phyloP scores from a whole-genome alignment of 306 rosid genomes.

The Hylodesmum podocarpum region DNA sequence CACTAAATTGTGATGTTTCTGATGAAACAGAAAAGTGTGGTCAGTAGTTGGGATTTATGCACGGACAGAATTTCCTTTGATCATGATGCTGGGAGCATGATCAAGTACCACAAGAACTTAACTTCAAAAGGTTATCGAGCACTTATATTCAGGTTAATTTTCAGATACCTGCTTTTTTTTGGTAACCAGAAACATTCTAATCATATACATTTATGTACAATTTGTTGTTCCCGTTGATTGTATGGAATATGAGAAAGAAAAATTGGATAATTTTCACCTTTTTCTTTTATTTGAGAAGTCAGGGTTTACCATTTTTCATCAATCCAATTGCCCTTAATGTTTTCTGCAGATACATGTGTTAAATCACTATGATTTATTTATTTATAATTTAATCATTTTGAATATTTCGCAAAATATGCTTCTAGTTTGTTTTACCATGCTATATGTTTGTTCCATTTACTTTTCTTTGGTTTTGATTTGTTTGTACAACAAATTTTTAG shows the following conservation, averaged over 20 bases:
- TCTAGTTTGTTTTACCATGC: neutral
- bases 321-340: neutral
- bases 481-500: neutral
- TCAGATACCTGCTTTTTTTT: neutral
- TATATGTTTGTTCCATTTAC: neutral
- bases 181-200: neutral
- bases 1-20: constrained; percentile 14
- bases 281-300: neutral
- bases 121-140: constrained; percentile 78
- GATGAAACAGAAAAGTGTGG: constrained; percentile 49
- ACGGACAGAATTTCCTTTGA: constrained; percentile 32
- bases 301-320: neutral
- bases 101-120: constrained; percentile 76
- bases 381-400: neutral
- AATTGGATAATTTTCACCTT: neutral
- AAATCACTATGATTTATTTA: neutral
- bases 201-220: neutral
- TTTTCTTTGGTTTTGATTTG: neutral
- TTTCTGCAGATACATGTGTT: neutral
- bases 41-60: constrained; percentile 67
- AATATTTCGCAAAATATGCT: neutral
- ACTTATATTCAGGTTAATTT: constrained; percentile 77
- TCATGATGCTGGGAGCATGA: constrained; percentile 95
- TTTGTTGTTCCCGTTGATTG: neutral
- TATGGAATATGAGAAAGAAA: neutral